phyloP scores from a whole-genome alignment of 1,284 basidiomycete genomes.

The Sporisorium scitamineum region DNA sequence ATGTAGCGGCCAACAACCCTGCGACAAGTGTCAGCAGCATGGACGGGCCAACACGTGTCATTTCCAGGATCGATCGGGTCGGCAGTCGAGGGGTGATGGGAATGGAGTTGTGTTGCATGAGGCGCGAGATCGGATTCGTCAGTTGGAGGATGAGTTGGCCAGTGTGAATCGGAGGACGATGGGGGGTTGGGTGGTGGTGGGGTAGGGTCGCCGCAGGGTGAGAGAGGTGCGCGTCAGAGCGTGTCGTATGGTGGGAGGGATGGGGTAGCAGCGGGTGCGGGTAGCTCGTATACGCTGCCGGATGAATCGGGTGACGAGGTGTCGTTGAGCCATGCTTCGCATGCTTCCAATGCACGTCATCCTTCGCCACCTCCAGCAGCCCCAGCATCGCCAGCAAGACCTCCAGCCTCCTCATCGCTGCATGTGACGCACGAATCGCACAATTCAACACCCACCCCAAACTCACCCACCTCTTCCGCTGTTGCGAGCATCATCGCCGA shows the following conservation, averaged over 20 bases:
- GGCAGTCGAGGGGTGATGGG: background rate
- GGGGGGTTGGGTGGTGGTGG: too few species aligned
- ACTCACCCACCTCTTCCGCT: conserved; percentile 15
- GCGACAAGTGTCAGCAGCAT: conserved; percentile 29
- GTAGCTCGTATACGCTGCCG: conserved; percentile 3
- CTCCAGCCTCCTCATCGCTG: background rate
- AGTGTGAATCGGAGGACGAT: background rate
- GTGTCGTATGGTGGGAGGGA: background rate
- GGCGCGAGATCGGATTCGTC: conserved; percentile 15
- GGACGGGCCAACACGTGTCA: conserved; percentile 15
- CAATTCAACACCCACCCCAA: background rate
- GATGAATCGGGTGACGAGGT: conserved; percentile 4
- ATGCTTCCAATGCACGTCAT: background rate
- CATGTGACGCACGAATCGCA: background rate
- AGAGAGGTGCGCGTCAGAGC: background rate
- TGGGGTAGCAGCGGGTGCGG: background rate
- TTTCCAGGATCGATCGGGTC: conserved; percentile 5
- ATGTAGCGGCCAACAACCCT: conserved; percentile 16
- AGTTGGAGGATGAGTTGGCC: conserved; percentile 17
- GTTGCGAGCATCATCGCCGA: conserved; percentile 25
- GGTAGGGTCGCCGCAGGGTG: background rate
- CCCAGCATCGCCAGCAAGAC: background rate
- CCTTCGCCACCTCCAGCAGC: background rate
- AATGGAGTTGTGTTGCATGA: conserved; percentile 1
- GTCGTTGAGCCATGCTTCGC: background rate